phyloP scores from a whole-genome alignment of 225 moss, liverwort and hornwort species.

The Physcomitrium patens region DNA sequence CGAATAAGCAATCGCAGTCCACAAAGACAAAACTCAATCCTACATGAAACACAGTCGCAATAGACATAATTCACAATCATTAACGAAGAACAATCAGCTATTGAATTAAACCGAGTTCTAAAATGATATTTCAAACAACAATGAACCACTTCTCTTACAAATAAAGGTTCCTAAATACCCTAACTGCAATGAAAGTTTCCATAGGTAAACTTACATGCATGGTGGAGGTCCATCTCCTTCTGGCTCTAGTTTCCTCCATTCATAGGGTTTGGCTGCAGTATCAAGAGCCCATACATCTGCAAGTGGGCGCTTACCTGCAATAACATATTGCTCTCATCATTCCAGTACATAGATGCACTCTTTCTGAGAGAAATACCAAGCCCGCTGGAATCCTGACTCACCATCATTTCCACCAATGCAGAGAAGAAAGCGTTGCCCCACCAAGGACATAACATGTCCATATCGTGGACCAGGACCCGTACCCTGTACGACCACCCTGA shows the following conservation, averaged over 20 bases:
- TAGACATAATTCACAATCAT: neutral
- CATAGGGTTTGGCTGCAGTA: conserved; percentile 58
- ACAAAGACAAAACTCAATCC: conserved; percentile 15
- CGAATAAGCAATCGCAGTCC: neutral
- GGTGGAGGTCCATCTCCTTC: conserved; percentile 59
- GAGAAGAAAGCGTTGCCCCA: conserved; percentile 55
- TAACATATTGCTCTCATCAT: conserved; percentile 10
- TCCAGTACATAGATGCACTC: conserved; percentile 8
- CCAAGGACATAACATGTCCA: conserved; percentile 58
- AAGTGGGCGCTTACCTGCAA: conserved; percentile 56
- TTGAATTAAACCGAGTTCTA: neutral
- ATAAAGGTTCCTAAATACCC: neutral
- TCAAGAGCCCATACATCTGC: conserved; percentile 63
- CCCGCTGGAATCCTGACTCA: conserved; percentile 24
- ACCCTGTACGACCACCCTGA: conserved; percentile 58
- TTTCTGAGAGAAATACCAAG: neutral
- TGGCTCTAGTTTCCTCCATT: conserved; percentile 61
- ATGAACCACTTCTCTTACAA: neutral
- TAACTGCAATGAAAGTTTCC: neutral
- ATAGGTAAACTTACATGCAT: conserved; percentile 45
- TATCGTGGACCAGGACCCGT: conserved; percentile 53
- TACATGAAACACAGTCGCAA: neutral
- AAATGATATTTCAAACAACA: neutral
- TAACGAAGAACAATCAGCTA: conserved; percentile 3
- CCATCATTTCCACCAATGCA: conserved; percentile 62